Percentiles rank a stretch among this genome's conserved stretches.
phyloP scores from a whole-genome alignment of 768 basidiomycete genomes.

The Pleurotus tuber-regium region DNA sequence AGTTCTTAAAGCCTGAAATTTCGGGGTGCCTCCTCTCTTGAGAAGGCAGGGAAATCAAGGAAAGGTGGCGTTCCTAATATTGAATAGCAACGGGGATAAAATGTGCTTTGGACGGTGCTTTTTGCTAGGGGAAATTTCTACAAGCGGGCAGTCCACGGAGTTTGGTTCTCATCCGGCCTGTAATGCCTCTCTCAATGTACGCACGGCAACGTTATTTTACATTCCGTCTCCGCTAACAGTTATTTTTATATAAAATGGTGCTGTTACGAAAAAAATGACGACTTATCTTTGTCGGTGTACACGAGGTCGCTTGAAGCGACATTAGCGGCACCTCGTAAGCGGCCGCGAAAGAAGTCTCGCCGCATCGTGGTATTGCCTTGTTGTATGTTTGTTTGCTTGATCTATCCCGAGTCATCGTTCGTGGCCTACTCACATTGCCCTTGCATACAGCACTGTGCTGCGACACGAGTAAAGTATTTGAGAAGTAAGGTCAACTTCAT shows the following conservation, averaged over 20 bases:
- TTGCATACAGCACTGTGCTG: not conserved
- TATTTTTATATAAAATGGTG: not conserved
- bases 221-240: constrained; percentile 4
- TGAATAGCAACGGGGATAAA: no score
- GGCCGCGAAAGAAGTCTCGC: constrained; percentile 2
- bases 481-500: no score
- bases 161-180: no score
- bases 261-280: constrained; percentile 9
- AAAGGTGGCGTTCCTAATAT: no score
- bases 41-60: not conserved
- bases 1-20: no score
- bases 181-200: not conserved
- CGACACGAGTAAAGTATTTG: constrained; percentile 5
- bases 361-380: not conserved
- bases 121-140: no score
- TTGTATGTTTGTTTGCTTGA: not conserved
- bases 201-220: not conserved
- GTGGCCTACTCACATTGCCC: not conserved
- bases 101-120: no score
- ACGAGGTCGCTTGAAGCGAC: constrained; percentile 7
- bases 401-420: constrained; percentile 7
- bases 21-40: constrained; percentile 2
- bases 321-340: not conserved
- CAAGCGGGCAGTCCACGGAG: no score
- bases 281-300: constrained; percentile 10